Evolutionary conservation across 257 asterid species (phyloP), one percentile per base, ranked within the genome.

Genomic region (Scutellaria barbata): DNA sequence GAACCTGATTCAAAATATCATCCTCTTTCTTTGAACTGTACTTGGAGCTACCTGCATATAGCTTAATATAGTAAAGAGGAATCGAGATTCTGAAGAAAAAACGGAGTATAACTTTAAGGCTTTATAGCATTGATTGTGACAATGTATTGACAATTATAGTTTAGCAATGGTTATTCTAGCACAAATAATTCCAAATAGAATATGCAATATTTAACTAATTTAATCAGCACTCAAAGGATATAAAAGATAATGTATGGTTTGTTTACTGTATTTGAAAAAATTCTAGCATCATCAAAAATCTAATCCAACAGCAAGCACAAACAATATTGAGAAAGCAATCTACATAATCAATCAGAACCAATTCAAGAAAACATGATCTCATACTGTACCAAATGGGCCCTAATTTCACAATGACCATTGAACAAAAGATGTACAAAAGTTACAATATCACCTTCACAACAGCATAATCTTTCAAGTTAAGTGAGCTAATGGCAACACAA

Each of bases 1-100:
- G 81, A 74, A 83, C 74, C 79, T 86, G 78, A 71, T 80, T 81
- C 58, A 88, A 63, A 71, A 81, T 78, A 16, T 89, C 96, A 39
- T 91, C 95, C 48, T 89, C 96, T 47, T 64, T 71, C 84, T 80
- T 86, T 41, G 84, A 79, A 71, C 82, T 57, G 50, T 65, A 72
- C 83, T 75, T 90, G 77, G 96, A 88, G 80, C 86, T 76, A 76
- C 92, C 99, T 92, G 85, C 68, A 74, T 69, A 63, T 33, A 68
- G 64, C n/a, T 41, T 40, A 47, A 22, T 55, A 41, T 45, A 30
- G 57, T 75, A 13, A 79, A 66, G 25, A 18, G 33, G 66, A 68
- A 46, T 69, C 42, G 10, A 48, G 17, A 9, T 42, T 60, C 65
- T 39, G 39, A 52, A 48, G 47, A 63, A 10, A 53, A 39, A 7